Conservation (phyloP, 2,329 filamentous ascomycete species). For the Paradendryphiella salina region DNA sequence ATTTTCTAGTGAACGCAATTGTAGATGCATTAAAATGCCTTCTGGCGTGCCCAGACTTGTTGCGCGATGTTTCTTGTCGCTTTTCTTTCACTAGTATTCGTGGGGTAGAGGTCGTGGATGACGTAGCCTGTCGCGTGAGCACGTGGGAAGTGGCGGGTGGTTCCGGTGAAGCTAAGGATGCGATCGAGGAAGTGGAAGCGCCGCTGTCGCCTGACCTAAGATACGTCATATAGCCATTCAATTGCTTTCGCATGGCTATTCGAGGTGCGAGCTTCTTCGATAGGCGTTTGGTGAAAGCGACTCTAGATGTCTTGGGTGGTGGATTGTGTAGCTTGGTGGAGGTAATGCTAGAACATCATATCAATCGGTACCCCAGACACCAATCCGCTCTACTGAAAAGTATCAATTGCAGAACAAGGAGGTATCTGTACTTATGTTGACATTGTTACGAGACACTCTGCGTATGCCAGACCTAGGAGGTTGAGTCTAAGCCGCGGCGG, state of each 20-base stretch:
- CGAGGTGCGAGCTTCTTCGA: neutral
- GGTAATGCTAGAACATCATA: slow-evolving; percentile 2
- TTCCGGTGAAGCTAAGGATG: neutral
- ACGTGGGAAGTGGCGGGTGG: neutral
- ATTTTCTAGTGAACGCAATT: no score
- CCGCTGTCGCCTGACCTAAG: neutral
- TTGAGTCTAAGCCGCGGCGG: no score
- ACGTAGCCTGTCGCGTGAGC: slow-evolving; percentile 1
- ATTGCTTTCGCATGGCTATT: neutral
- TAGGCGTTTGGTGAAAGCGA: slow-evolving; percentile 4
- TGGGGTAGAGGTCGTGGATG: neutral
- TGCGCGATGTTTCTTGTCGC: neutral
- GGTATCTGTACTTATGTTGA: no score
- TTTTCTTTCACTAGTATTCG: neutral
- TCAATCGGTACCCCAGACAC: neutral
- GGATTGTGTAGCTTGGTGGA: slow-evolving; percentile 10
- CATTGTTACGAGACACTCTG: no score
- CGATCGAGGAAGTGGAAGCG: neutral
- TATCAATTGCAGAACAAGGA: no score
- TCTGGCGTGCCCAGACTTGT: neutral
- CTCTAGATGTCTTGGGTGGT: slow-evolving; percentile 5
- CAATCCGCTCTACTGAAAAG: no score
- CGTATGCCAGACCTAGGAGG: no score
- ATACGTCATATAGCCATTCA: neutral
- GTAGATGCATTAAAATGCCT: no score